phyloP scores from a whole-genome alignment of 2,329 filamentous ascomycete genomes.

The Calonectria honghensis region DNA sequence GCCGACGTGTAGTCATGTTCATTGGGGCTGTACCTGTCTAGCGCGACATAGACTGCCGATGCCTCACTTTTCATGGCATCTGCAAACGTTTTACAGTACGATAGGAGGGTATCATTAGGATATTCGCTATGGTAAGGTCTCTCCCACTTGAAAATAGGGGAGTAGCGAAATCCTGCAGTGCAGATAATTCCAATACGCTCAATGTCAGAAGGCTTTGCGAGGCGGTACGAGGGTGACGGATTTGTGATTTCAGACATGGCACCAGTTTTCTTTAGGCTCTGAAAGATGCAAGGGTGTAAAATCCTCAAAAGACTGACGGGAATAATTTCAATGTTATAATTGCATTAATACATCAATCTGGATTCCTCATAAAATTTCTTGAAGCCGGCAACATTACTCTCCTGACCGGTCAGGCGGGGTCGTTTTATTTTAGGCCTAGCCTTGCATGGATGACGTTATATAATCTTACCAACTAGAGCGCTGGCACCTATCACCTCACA shows the following conservation, averaged over 20 bases:
- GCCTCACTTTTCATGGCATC: not conserved
- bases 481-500: slow-evolving; percentile 5
- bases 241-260: slow-evolving; percentile 4
- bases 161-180: slow-evolving; percentile 8
- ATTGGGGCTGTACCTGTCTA: slow-evolving; percentile 1
- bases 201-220: slow-evolving; percentile 4
- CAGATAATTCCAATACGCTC: slow-evolving; percentile 11
- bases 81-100: slow-evolving; percentile 16
- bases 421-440: not conserved
- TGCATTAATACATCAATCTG: not conserved
- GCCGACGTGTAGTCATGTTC: not conserved
- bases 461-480: not conserved
- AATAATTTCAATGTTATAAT: not conserved
- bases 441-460: not conserved
- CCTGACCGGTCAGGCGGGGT: slow-evolving; percentile 11
- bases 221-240: not conserved
- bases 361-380: not conserved
- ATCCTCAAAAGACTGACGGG: not conserved
- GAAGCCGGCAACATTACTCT: not conserved
- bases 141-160: slow-evolving; percentile 1
- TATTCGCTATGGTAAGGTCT: slow-evolving; percentile 13
- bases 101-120: not conserved
- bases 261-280: not conserved
- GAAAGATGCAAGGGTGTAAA: not conserved
- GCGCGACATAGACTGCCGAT: not conserved